Evolutionary conservation across 2,329 filamentous ascomycete species (phyloP), one percentile per base, ranked within the genome.

Genomic region (Decorospora gaudefroyi): DNA sequence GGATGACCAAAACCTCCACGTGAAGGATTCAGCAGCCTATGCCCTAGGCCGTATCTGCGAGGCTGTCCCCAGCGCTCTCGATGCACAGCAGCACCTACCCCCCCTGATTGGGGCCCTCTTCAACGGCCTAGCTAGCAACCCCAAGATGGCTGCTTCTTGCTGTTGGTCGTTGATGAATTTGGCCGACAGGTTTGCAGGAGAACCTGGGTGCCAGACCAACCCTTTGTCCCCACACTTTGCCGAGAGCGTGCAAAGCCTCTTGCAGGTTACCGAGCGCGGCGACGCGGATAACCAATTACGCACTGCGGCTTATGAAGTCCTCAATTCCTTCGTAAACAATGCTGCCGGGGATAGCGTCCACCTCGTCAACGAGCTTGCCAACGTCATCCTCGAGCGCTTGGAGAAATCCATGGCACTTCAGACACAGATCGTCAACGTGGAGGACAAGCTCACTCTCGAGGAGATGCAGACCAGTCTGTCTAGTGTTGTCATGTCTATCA

Each of bases 81-180:
- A 99, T 69, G 87, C 90, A 27, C 77, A 81, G 57, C 78, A 85
- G 53, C 90, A 96, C 68, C 81, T 99, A 4, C 87, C 90, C 53
- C 83, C 87, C 13, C 78, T 99, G 51, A 92, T 99, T 64, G 83
- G 84, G 43, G 88, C 91, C 27, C 82, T 99, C 7, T 99, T 99
- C 77, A 84, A 85, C 59, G 93, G 92, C 36, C 80, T 99, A 47
- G 84, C 89, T 47, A 92, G 88, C 75, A 93, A 87, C 69, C 87
- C 90, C 48, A 96, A 95, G 82, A 99, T 99, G 85, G 93, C 92
- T 21, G 85, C 90, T 42, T 99, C 93, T 19, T 97, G 93, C 83
- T 99, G 93, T 77, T 96, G 95, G 93, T 91, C 93, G 21, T 76
- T 99, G 57, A 97, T 99, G 89, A 99, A 97, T 74, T 77, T 99